These are phyloP conservation scores for Yarrowia yakushimensis DNA, from an alignment of 805 yeast genomes.

Conservation along the genomic window DNA sequence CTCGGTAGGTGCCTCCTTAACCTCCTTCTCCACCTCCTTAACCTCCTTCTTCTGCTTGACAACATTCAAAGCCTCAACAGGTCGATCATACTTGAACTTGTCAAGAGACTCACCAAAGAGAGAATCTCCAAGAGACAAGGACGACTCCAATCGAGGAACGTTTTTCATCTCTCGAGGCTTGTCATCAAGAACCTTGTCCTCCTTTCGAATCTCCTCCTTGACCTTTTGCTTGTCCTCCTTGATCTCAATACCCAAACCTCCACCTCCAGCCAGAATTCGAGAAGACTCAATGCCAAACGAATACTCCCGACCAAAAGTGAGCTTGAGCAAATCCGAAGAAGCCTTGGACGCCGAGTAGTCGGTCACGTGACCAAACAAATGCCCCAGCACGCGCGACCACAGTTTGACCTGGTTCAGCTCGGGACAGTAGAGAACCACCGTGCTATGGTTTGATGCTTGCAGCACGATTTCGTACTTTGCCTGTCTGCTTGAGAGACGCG, in stretches of 20 bases:
- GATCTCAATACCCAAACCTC: slow-evolving; percentile 13
- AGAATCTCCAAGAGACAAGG: slow-evolving; percentile 7
- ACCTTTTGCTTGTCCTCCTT: not conserved
- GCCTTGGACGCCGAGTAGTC: slow-evolving; percentile 18
- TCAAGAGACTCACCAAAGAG: slow-evolving; percentile 9
- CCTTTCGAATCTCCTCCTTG: not conserved
- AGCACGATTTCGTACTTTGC: slow-evolving; percentile 20
- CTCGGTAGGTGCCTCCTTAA: not conserved
- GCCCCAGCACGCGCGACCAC: slow-evolving; percentile 11
- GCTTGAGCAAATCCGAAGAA: not conserved
- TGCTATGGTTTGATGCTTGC: slow-evolving; percentile 13
- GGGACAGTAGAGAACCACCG: slow-evolving; percentile 14
- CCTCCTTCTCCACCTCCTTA: too few relatives aligned
- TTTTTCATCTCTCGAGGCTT: not conserved
- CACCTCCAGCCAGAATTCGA: not conserved
- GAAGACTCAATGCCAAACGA: slow-evolving; percentile 10
- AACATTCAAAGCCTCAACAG: not conserved
- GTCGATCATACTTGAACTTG: slow-evolving; percentile 14
- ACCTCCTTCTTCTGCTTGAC: not conserved
- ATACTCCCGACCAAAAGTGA: slow-evolving; percentile 22
- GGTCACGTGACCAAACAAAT: slow-evolving; percentile 22
- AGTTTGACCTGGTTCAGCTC: slow-evolving; percentile 16
- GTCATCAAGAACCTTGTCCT: not conserved
- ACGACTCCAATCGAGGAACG: not conserved
- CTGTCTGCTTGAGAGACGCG: not conserved